Conservation (phyloP, 1,284 basidiomycete genomes). For the Sporisorium graminicola region DNA sequence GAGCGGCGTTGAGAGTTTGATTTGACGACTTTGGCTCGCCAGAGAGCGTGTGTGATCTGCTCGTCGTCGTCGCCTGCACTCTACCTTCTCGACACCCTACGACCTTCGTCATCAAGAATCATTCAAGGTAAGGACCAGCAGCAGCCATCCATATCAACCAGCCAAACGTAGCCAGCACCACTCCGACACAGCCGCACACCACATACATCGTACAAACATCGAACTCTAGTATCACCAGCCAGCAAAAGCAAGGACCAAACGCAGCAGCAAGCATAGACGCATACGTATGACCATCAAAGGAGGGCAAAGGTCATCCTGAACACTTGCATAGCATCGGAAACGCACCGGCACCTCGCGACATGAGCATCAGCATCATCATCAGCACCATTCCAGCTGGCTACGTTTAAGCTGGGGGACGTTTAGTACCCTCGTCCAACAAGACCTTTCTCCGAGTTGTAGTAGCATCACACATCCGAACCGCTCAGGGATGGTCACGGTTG, state of each 20-base stretch:
- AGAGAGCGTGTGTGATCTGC: not conserved
- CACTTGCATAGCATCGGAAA: not conserved
- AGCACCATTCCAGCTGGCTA: slow-evolving; percentile 13
- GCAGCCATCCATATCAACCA: slow-evolving; percentile 7
- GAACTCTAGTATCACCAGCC: slow-evolving; percentile 5
- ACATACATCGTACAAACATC: not conserved
- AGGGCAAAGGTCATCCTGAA: too few species aligned
- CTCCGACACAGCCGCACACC: not conserved
- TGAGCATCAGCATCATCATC: not conserved
- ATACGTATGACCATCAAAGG: not conserved
- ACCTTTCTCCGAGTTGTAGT: slow-evolving; percentile 40
- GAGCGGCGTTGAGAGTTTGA: not conserved
- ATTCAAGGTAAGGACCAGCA: slow-evolving; percentile 49
- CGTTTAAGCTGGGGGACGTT: slow-evolving; percentile 42
- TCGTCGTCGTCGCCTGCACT: slow-evolving; percentile 22
- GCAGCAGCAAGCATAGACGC: not conserved
- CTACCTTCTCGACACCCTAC: slow-evolving; percentile 45
- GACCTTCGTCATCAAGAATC: slow-evolving; percentile 52
- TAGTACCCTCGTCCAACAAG: slow-evolving; percentile 30
- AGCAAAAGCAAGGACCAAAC: slow-evolving; percentile 1
- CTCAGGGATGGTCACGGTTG: slow-evolving; percentile 11
- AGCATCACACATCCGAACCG: slow-evolving; percentile 42
- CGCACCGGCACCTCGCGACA: not conserved
- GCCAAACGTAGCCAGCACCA: slow-evolving; percentile 27
- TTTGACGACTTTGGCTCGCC: too few species aligned